These are phyloP conservation scores for Polygonum maritimum DNA, from an alignment of 148 eudicot genomes.

Conservation along the genomic window DNA sequence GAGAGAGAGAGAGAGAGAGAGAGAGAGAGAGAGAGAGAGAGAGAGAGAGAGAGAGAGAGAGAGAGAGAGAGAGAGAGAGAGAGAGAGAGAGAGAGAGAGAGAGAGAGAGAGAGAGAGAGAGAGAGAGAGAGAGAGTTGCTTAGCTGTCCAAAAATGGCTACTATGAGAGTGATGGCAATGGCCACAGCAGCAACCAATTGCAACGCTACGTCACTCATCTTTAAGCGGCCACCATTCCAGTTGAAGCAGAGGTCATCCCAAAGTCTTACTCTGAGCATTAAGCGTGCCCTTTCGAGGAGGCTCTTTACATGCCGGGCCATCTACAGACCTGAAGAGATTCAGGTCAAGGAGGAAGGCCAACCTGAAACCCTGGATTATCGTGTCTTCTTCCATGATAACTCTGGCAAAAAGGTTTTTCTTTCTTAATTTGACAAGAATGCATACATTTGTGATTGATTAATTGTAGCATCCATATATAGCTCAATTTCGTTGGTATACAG, in stretches of 20 bases:
- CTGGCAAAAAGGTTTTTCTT: conserved; percentile 63
- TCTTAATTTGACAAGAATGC: not conserved
- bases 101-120: conserved; percentile 8
- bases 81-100: conserved; percentile 7
- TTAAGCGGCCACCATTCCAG: conserved; percentile 28
- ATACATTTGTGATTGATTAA: not conserved
- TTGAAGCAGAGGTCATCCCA: conserved; percentile 17
- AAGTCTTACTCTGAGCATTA: conserved; percentile 24
- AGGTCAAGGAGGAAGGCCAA: conserved; percentile 44
- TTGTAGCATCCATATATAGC: not conserved
- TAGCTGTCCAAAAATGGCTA: conserved; percentile 7
- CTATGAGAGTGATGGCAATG: conserved; percentile 25
- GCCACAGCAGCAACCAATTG: conserved; percentile 5
- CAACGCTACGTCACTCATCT: conserved; percentile 36
- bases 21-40: conserved; percentile 7
- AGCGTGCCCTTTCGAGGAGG: conserved; percentile 26
- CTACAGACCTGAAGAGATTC: conserved; percentile 38
- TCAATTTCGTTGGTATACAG: not conserved
- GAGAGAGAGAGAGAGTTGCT: conserved; percentile 4
- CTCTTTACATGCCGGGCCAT: conserved; percentile 55
- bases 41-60: conserved; percentile 8
- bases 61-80: conserved; percentile 7
- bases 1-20: conserved; percentile 7
- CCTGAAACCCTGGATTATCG: conserved; percentile 84
- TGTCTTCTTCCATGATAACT: conserved; percentile 54